Conservation (phyloP, 305 asterid genomes). For the Rubia tinctorum region DNA sequence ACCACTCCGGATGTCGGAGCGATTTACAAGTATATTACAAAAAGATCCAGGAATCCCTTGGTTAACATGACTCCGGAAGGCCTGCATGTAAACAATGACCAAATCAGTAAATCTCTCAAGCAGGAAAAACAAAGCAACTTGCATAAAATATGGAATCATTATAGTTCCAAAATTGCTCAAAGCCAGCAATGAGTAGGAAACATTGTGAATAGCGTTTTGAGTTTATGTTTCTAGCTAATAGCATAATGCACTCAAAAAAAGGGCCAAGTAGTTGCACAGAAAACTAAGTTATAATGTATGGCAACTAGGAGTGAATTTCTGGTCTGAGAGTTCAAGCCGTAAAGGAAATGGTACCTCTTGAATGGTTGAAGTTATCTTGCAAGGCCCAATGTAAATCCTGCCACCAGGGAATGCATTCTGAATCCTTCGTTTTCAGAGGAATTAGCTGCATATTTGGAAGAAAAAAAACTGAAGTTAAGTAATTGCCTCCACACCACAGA, state of each 20-base stretch:
- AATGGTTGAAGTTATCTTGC: conserved; percentile 17
- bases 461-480: background rate
- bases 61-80: conserved; percentile 21
- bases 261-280: background rate
- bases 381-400: conserved; percentile 27
- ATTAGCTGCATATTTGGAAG: background rate
- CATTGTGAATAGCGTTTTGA: background rate
- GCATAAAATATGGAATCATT: background rate
- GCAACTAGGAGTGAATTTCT: background rate
- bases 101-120: background rate
- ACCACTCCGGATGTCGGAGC: conserved; percentile 12
- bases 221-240: background rate
- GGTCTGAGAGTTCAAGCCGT: background rate
- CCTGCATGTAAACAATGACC: conserved; percentile 17
- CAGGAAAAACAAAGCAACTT: background rate
- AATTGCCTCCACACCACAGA: background rate
- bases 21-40: conserved; percentile 16
- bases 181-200: background rate
- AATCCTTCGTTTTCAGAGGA: background rate
- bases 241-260: background rate
- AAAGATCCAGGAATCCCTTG: conserved; percentile 12
- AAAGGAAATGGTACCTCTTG: conserved; percentile 19
- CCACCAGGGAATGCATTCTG: conserved; percentile 16
- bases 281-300: background rate
- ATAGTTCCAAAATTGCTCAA: background rate